A percentile compares a stretch with the other conserved stretches of the same genome.
These are phyloP conservation scores for Sporothrix mexicana DNA, from an alignment of 2,329 filamentous ascomycete genomes.

Conservation along the genomic window DNA sequence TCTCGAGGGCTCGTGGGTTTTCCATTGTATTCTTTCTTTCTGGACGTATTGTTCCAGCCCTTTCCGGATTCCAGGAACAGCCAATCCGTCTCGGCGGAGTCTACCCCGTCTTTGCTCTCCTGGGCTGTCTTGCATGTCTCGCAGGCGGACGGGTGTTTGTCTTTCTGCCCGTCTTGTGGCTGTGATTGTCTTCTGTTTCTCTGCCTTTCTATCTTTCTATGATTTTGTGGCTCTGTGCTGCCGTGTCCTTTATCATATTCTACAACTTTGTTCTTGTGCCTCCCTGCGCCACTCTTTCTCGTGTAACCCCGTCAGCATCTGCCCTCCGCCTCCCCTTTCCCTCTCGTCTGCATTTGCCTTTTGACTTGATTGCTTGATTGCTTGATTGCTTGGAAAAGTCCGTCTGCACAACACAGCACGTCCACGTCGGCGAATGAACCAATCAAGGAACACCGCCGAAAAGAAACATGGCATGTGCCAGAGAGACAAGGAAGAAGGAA, in stretches of 20 bases:
- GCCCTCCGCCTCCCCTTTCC: slow-evolving; percentile 19
- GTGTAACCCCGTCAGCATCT: not conserved
- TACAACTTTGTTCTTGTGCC: not conserved
- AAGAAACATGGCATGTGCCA: slow-evolving; percentile 18
- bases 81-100: not conserved
- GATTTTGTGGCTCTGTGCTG: not conserved
- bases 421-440: not conserved
- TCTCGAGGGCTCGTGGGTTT: not conserved
- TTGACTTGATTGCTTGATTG: not conserved
- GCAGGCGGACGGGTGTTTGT: not conserved
- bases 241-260: not conserved
- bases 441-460: not conserved
- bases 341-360: not conserved
- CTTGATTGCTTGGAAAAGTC: not conserved
- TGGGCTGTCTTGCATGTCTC: not conserved
- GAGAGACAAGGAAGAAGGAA: not conserved
- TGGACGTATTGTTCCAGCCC: not conserved
- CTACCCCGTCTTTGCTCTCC: not conserved
- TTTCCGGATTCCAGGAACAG: not conserved
- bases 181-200: not conserved
- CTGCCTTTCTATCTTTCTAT: too few species aligned
- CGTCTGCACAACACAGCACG: not conserved
- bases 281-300: not conserved
- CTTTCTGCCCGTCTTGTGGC: not conserved
- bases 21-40: not conserved